Evolutionary conservation across 306 rosid genomes (phyloP).

Genomic region (Corylus heterophylla): DNA sequence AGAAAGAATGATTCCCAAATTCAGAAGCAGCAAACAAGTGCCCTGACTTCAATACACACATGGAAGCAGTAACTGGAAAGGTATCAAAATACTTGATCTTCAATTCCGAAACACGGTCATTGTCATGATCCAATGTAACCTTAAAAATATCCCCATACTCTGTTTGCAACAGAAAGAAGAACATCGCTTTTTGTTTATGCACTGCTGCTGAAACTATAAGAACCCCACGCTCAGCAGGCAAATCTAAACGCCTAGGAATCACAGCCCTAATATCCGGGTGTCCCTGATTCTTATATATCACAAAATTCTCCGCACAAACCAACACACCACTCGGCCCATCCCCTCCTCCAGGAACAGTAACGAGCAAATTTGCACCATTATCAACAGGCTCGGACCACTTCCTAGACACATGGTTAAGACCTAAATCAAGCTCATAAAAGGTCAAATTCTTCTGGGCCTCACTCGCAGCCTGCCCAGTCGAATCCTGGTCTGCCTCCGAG

Average conservation of each 20-base stretch:
- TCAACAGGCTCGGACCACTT: slow-evolving; percentile 97
- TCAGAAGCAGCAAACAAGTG: slow-evolving; percentile 92
- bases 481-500: slow-evolving; percentile 84
- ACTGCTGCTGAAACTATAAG: slow-evolving; percentile 90
- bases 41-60: slow-evolving; percentile 94
- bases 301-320: slow-evolving; percentile 94
- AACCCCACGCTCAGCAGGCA: slow-evolving; percentile 89
- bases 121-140: slow-evolving; percentile 80
- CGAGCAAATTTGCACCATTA: slow-evolving; percentile 89
- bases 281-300: slow-evolving; percentile 93
- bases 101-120: slow-evolving; percentile 71
- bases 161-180: slow-evolving; percentile 90
- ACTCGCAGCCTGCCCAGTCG: slow-evolving; percentile 74
- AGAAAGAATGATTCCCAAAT: slow-evolving; percentile 86
- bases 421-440: slow-evolving; percentile 90
- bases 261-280: slow-evolving; percentile 88
- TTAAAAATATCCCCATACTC: slow-evolving; percentile 97
- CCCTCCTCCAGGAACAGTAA: slow-evolving; percentile 95
- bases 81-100: slow-evolving; percentile 93
- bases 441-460: slow-evolving; percentile 86
- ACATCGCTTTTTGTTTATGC: slow-evolving; percentile 78
- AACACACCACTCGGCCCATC: slow-evolving; percentile 98
- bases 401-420: slow-evolving; percentile 91
- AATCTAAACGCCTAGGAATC: slow-evolving; percentile 81
- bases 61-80: slow-evolving; percentile 82